Base-by-base conservation (phyloP, 2,329 filamentous ascomycete species). In the Calonectria ilicicola region DNA sequence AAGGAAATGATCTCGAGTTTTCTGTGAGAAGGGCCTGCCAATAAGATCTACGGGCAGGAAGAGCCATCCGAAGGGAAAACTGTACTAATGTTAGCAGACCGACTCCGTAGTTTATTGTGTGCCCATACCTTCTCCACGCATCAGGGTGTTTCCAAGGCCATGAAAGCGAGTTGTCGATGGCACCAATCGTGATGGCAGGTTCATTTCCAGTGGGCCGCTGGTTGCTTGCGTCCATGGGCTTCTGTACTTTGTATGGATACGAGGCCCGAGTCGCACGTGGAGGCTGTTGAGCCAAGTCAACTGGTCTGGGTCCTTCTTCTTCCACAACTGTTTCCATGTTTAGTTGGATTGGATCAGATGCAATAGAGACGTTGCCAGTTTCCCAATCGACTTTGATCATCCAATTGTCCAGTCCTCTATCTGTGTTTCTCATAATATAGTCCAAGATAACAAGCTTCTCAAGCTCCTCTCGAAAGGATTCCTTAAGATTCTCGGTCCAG, bases 101-200 rank as follows among this genome's bases (percentile, higher is more conserved):
- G 68, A 63, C 35, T 53, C 35, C 23, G 38, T n/a, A 23, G n/a
- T 35, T 12, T 40, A 6, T 12, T 49, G 10, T 19, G 7, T 12
- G 21, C 19, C 69, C 81, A 75, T 80, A 87, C 88, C 88, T 92
- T 81, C 90, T 86, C 89, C 92, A 93, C 38, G 96, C 97, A 87
- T 99, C 96, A 0, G 96, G 96, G 80, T 98, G 96, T 83, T 98
- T 98, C 97, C 96, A 99, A 2, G 97, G 97, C 95, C 97, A 99
- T 2, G 97, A 98, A 76, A 99, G 85, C 76, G 95, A 98, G 84
- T 99, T 99, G 84, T 99, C 97, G 77, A 99, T 99, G 69, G 97
- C 97, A 58, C 97, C 97, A 68, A 99, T 89, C 4, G 91, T 91
- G 70, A 98, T 93, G 27, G 89, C 88, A 9, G 93, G 89, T 71